These are phyloP conservation scores for Cryptococcus neoformans DNA, from an alignment of 1,284 basidiomycete genomes.

Conservation along the genomic window DNA sequence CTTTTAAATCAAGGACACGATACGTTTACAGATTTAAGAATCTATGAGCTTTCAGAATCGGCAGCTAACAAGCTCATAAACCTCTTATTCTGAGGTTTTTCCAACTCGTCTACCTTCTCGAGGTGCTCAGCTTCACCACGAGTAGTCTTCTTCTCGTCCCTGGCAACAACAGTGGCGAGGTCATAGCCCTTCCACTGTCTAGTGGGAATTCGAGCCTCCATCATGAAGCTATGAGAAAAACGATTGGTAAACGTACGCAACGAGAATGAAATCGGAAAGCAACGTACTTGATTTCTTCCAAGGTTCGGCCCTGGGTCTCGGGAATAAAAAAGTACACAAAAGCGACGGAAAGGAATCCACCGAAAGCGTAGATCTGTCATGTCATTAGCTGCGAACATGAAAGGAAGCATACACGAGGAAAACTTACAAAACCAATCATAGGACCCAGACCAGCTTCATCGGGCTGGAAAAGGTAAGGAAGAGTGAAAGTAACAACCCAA, in stretches of 20 bases:
- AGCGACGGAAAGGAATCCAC: slow-evolving; percentile 40
- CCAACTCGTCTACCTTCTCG: slow-evolving; percentile 1
- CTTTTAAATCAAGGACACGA: no score
- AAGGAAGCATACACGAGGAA: no score
- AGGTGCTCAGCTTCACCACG: slow-evolving; percentile 26
- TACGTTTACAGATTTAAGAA: no score
- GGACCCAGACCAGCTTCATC: slow-evolving; percentile 47
- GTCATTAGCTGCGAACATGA: no score
- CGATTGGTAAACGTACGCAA: neutral
- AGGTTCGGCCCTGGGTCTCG: slow-evolving; percentile 41
- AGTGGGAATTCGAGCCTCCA: slow-evolving; percentile 41
- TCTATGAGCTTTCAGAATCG: no score
- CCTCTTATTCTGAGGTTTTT: neutral
- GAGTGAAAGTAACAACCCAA: slow-evolving; percentile 50
- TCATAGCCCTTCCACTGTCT: slow-evolving; percentile 41
- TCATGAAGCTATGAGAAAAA: slow-evolving; percentile 22
- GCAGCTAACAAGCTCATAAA: neutral
- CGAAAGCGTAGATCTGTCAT: slow-evolving; percentile 28
- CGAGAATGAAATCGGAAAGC: neutral
- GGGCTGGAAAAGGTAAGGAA: slow-evolving; percentile 42
- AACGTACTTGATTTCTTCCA: slow-evolving; percentile 42
- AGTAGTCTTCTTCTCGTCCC: slow-evolving; percentile 30
- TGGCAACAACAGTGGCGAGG: slow-evolving; percentile 33
- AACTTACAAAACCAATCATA: slow-evolving; percentile 47
- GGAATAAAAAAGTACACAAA: slow-evolving; percentile 53